These are phyloP conservation scores for Penicillium daleae DNA, from an alignment of 495 filamentous ascomycete genomes.

Conservation along the genomic window DNA sequence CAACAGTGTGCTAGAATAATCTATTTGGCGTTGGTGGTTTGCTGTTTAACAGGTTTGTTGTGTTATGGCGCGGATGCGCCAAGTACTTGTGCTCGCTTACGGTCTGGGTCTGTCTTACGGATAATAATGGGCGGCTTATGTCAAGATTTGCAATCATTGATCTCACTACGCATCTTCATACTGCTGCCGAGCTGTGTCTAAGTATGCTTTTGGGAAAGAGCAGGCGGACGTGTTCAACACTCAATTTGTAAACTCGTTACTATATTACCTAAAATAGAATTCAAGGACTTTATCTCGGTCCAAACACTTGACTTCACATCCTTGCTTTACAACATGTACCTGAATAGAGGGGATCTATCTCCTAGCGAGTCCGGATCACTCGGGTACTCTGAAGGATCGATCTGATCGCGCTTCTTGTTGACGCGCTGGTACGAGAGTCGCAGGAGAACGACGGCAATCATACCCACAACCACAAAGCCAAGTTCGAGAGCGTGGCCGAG, in stretches of 20 bases:
- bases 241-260: not conserved
- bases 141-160: not conserved
- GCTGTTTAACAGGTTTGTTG: not conserved
- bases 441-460: slow-evolving; percentile 60
- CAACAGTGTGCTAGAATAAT: not conserved
- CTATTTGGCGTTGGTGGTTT: not conserved
- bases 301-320: not conserved
- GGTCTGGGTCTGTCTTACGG: too few relatives aligned
- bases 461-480: slow-evolving; percentile 64
- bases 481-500: slow-evolving; percentile 73
- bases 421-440: slow-evolving; percentile 59
- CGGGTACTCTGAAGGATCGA: slow-evolving; percentile 50
- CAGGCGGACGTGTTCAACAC: not conserved
- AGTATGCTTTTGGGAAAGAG: not conserved
- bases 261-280: not conserved
- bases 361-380: slow-evolving; percentile 62
- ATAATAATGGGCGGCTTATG: not conserved
- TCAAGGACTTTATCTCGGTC: not conserved
- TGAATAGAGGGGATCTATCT: slow-evolving; percentile 66
- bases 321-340: slow-evolving; percentile 54
- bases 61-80: not conserved
- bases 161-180: not conserved
- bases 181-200: not conserved
- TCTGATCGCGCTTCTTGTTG: slow-evolving; percentile 62
- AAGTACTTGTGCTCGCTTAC: too few relatives aligned